Evolutionary conservation across 2,329 filamentous ascomycete species (phyloP), one percentile per base, ranked within the genome.

Genomic region (Simplicillium sp.): DNA sequence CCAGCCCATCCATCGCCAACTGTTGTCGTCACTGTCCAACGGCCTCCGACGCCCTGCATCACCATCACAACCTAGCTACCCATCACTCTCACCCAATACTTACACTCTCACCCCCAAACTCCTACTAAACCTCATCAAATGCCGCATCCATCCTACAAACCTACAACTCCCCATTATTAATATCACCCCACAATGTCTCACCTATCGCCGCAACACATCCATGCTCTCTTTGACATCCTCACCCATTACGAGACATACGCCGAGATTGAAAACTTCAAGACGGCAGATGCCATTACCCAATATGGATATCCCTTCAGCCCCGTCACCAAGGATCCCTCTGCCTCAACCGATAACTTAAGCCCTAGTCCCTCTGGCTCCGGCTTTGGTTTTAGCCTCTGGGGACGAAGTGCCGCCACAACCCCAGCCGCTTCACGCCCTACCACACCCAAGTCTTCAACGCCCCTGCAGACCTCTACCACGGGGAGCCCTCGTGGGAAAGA

Each of bases 261-360:
- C 11, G 85, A 92, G 59, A 84, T 87, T 45, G 73, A 82, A 54
- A 72, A 71, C 45, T 87, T 89, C 68, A 85, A 81, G 52, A 61
- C 70, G 31, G 75, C 82, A 0, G 63, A 68, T 2, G 74, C 79
- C 20, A 81, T 88, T 44, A 67, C 72, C 44, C 59, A 68, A 16
- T 88, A 87, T 63, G 84, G 85, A 12, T 77, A 74, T 46, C 85
- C 85, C 0, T 88, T 89, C 58, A 61, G 56, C 33, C 40, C 43
- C 38, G 42, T 40, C 28, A 53, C 46, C 18, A 47, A 47, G 37
- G 37, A 35, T 35, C 47, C 40, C 33, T 35, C 18, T 8, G 34
- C 40, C 25, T 45, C 46, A 29, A 35, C 47, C 46, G 44, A 36
- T 46, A 46, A 45, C 45, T 45, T 25, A 51, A 49, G 37, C 46